Base-by-base conservation (phyloP, 2,329 filamentous ascomycete genomes). In the Exophiala alcalophila region DNA sequence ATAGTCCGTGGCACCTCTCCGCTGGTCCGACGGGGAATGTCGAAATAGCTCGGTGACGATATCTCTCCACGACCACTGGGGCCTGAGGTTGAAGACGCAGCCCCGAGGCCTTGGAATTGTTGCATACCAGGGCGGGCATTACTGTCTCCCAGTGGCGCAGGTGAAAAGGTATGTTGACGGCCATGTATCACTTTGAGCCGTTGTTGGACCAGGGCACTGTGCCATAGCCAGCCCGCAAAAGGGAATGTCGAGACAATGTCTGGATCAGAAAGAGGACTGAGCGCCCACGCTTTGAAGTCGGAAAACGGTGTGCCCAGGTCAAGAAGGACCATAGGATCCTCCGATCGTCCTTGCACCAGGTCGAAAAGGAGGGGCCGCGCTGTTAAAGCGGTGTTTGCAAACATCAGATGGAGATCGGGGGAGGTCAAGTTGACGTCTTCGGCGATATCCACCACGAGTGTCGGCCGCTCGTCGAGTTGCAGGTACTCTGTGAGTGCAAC, bases 391-490 rank as follows among this genome's bases (percentile, higher is more conserved):
- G 74, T 69, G 59, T 91, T 92, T 20, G 77, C 75, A 59, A 84
- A 90, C 0, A 86, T 54, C 5, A 86, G 72, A 20, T 76, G 72
- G 25, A 90, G 62, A 2, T 70, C 69, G 0, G 73, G 72, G 1
- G 73, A 67, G 15, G 65, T 67, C 32, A 70, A 72, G 53, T 81
- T 82, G n/a, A 66, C 61, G 1, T 70, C 62, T 55, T 83, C 78
- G 5, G 70, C 69, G 36, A 86, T 65, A 56, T 91, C 85, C 23
- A 91, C 70, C 28, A 91, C 74, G 56, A 91, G 87, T 0, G 83
- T 86, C 2, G 85, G 86, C 32, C 86, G 72, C 35, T 83, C 78
- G 59, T 92, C 86, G 53, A 84, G 77, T 58, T 91, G 85, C 27
- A 92, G 64, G 26, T 91, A 67, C 61, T 91, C 86, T 14, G 83